Percentiles rank a stretch among this genome's conserved stretches.
Conservation (phyloP, 2,329 filamentous ascomycete genomes). For the Apiospora rasikravindrae region DNA sequence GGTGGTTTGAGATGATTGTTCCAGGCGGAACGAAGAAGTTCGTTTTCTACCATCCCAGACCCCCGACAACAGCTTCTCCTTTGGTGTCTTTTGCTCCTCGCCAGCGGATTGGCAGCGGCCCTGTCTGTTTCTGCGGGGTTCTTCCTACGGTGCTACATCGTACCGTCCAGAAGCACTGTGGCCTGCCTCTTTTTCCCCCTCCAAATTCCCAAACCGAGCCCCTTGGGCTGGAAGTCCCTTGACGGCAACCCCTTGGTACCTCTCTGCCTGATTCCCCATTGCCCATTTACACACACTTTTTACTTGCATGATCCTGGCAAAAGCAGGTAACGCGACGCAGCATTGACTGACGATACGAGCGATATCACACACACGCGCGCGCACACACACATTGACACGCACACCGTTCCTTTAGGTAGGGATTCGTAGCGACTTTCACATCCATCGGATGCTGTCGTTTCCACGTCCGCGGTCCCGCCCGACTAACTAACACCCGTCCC, state of each 20-base stretch:
- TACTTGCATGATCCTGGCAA: slow-evolving; percentile 1
- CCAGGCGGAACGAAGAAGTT: slow-evolving; percentile 8
- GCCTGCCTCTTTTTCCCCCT: not conserved
- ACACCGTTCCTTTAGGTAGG: not conserved
- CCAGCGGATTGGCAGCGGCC: not conserved
- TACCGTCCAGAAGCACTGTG: not conserved
- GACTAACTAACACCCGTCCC: slow-evolving; percentile 12
- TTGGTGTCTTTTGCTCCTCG: not conserved
- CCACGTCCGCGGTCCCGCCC: slow-evolving; percentile 3
- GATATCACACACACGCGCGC: not conserved
- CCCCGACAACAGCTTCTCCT: not conserved
- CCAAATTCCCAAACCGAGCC: not conserved
- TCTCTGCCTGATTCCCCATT: not conserved
- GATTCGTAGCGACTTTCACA: not conserved
- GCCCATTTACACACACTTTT: not conserved
- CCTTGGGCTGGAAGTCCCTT: slow-evolving; percentile 1
- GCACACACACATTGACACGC: not conserved
- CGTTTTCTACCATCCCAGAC: not conserved
- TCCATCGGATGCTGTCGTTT: not conserved
- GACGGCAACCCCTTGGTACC: not conserved
- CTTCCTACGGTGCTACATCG: not conserved
- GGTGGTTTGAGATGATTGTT: not conserved
- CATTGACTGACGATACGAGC: slow-evolving; percentile 3
- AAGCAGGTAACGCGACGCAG: not conserved
- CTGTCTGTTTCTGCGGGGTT: not conserved